Evolutionary conservation across 179 eudicot genomes (phyloP), one percentile per base, ranked within the genome.

Genomic region (Nepenthes alata): DNA sequence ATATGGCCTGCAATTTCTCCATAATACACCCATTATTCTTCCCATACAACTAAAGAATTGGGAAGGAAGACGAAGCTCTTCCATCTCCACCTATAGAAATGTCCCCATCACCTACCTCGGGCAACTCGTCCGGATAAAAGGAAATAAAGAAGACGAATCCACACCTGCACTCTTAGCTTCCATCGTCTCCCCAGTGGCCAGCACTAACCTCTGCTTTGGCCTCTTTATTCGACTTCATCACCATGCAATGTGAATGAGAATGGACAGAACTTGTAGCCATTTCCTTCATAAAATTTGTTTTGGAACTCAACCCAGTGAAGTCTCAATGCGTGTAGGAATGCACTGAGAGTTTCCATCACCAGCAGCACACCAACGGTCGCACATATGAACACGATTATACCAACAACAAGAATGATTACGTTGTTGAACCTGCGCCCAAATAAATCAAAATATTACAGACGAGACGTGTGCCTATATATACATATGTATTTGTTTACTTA

Each of bases 251-350:
- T 58, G 69, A 85, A 82, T 6, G 87, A 72, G 72, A 78, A 85
- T 12, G 91, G 91, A 15, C 11, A 65, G 61, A 85, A 85, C 65
- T 76, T 82, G 74, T 82, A 82, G 39, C 91, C 91, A 64, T 82
- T 78, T 15, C 87, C 91, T 74, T 84, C 80, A 50, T 81, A 85
- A 61, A 85, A 83, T 68, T 78, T 87, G 82, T 71, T 78, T 70
- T 74, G 86, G 73, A 84, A 81, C 63, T 78, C 85, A 12, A 84
- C 84, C 89, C 89, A 84, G 60, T 84, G 89, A 67, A 85, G 85
- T 69, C 91, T 72, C 73, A 85, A 58, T 4, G 91, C 91, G 60
- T 85, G 91, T 39, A 85, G 67, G 75, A 85, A 85, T 53, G 91
- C 91, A 57, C 91, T 85, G 8, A 85, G 77, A 37, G 87, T 85